Percentiles rank a stretch among this genome's conserved stretches.
phyloP scores from a whole-genome alignment of 441 rosid species.

The Euphorbia schlechtendalii region DNA sequence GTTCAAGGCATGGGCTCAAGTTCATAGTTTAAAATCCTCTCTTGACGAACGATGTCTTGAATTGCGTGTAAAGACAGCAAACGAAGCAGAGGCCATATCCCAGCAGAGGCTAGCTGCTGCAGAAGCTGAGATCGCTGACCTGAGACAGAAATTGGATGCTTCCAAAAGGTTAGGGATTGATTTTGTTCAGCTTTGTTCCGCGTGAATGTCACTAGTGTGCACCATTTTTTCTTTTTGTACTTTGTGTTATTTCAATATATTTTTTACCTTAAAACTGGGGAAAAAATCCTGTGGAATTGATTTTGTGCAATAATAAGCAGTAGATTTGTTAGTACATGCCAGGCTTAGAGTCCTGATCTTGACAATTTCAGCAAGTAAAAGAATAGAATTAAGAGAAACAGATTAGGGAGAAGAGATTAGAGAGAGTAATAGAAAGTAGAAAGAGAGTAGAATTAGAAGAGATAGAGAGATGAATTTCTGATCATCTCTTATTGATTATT shows the following conservation, averaged over 20 bases:
- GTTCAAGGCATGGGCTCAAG: constrained; percentile 76
- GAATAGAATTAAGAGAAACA: too few species aligned
- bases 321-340: too few species aligned
- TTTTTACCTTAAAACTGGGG: not conserved
- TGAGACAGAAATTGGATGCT: constrained; percentile 75
- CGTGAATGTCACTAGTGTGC: not conserved
- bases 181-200: not conserved
- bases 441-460: too few species aligned
- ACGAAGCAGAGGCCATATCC: constrained; percentile 92
- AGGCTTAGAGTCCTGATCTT: too few species aligned
- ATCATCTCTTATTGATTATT: too few species aligned
- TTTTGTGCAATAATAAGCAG: not conserved
- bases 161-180: constrained; percentile 58
- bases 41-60: constrained; percentile 90
- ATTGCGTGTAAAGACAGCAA: constrained; percentile 86
- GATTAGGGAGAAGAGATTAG: too few species aligned
- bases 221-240: not conserved
- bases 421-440: too few species aligned
- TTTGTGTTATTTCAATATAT: not conserved
- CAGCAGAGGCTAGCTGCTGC: constrained; percentile 95
- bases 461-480: too few species aligned
- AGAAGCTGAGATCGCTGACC: constrained; percentile 95
- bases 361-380: too few species aligned
- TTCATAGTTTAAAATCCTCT: constrained; percentile 68
- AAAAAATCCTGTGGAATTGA: not conserved